Evolutionary conservation across 2,329 filamentous ascomycete genomes (phyloP).

Genomic region (Teratosphaeriaceae sp.): DNA sequence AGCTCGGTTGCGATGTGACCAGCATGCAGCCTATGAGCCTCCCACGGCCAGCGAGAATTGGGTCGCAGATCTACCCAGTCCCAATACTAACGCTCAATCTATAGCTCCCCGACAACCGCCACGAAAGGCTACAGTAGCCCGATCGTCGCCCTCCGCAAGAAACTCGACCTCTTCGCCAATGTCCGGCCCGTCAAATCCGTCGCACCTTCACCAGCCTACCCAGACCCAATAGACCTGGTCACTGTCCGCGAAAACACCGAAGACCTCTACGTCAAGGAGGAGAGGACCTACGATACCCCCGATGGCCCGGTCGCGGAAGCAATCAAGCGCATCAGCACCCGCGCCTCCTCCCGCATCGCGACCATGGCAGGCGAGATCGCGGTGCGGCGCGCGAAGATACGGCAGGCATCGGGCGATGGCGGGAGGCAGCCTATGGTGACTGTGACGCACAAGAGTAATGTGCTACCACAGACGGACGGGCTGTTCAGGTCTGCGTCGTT

Average conservation of each 20-base stretch:
- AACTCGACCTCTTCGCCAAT: slow-evolving; percentile 92
- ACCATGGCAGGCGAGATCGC: slow-evolving; percentile 94
- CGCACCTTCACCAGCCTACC: slow-evolving; percentile 49
- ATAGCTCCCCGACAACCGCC: slow-evolving; percentile 73
- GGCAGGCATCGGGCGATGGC: slow-evolving; percentile 53
- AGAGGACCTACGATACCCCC: slow-evolving; percentile 69
- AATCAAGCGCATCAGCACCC: slow-evolving; percentile 92
- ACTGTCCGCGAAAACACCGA: slow-evolving; percentile 99
- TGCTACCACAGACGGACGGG: slow-evolving; percentile 91
- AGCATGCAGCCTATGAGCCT: too few relatives aligned
- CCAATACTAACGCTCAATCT: slow-evolving; percentile 1
- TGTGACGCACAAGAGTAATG: slow-evolving; percentile 98
- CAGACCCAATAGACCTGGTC: slow-evolving; percentile 75
- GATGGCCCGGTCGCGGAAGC: slow-evolving; percentile 76
- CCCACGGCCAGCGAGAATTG: too few relatives aligned
- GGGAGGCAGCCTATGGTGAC: slow-evolving; percentile 73
- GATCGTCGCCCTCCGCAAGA: slow-evolving; percentile 94
- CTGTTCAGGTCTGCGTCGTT: slow-evolving; percentile 81
- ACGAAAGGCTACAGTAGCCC: slow-evolving; percentile 95
- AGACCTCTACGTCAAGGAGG: slow-evolving; percentile 96
- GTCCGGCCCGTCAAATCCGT: slow-evolving; percentile 91
- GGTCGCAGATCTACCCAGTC: not conserved
- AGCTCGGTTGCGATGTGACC: too few relatives aligned
- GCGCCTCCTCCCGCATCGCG: slow-evolving; percentile 77
- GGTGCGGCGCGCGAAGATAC: slow-evolving; percentile 73